Evolutionary conservation across 306 rosid genomes (phyloP), one percentile per base, ranked within the genome.

Genomic region (Cicer chorassanicum): DNA sequence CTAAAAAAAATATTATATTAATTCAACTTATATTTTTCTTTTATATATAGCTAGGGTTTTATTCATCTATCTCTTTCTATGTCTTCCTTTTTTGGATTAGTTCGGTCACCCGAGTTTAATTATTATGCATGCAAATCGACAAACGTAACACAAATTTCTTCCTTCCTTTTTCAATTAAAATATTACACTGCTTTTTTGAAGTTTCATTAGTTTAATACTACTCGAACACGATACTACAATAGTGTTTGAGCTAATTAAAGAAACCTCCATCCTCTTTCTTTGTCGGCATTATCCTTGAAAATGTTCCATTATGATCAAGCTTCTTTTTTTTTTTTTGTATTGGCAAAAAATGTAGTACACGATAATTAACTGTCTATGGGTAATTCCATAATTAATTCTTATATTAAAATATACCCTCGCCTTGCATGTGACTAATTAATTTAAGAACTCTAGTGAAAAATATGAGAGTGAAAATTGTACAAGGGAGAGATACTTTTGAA

Each of bases 41-140:
- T 54, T 51, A 14, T 16, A 59, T 64, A 6, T 11, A 19, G 18
- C 84, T 84, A 84, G 89, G 95, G 89, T 76, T 86, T 69, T 78
- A 48, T 71, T 38, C 72, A 66, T 80, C 83, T 83, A 74, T 82
- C 83, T 84, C 77, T 79, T 75, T 80, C 85, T 80, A 65, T 80
- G 18, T 80, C 84, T 71, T 78, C 44, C 84, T 86, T 88, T 88
- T 85, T 87, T 86, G 91, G 96, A 88, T 90, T 92, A 92, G 98
- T 89, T 95, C 68, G 82, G 42, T 78, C 83, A 50, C 86, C 70
- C 6, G 51, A 57, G 68, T 61, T 89, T 73, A 68, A 66, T 66
- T 13, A 87, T 59, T 84, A 90, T 87, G 79, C 86, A 84, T 86
- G 88, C 91, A 89, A 86, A 48, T 39, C 55, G 96, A 85, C 97